Evolutionary conservation across 164 flowering plant species (phyloP).

Genomic region (Piper longum): DNA sequence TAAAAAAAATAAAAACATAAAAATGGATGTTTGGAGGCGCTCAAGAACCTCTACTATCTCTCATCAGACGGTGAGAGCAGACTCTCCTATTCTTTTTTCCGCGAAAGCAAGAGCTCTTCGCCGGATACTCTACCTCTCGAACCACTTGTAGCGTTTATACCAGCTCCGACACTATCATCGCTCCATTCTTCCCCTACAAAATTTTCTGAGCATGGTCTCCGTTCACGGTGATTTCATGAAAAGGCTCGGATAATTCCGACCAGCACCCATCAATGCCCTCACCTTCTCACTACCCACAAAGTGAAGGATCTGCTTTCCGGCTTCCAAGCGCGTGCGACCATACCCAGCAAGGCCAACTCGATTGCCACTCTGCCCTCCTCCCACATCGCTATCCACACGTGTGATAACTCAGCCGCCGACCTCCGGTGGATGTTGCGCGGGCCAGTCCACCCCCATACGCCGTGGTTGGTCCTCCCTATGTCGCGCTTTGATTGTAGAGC

Average conservation of each 20-base stretch:
- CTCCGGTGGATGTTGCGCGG: constrained; percentile 10
- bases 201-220: constrained; percentile 10
- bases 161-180: constrained; percentile 22
- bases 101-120: constrained; percentile 18
- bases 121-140: constrained; percentile 15
- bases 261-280: constrained; percentile 16
- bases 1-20: too few species aligned
- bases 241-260: constrained; percentile 29
- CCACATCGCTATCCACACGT: too few species aligned
- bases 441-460: constrained; percentile 21
- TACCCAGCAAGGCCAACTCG: constrained; percentile 58
- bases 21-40: constrained; percentile 6
- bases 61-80: constrained; percentile 49
- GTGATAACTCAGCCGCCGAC: too few species aligned
- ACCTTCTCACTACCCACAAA: constrained; percentile 13
- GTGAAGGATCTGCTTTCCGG: constrained; percentile 39
- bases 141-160: constrained; percentile 39
- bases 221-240: constrained; percentile 25
- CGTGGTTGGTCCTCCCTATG: constrained; percentile 36
- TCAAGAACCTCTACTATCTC: constrained; percentile 51
- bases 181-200: constrained; percentile 16
- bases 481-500: too few species aligned
- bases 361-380: constrained; percentile 25
- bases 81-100: constrained; percentile 40
- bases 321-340: constrained; percentile 21